These are phyloP conservation scores for Phalaenopsis equestris DNA, from an alignment of 106 monocot species.

Conservation along the genomic window DNA sequence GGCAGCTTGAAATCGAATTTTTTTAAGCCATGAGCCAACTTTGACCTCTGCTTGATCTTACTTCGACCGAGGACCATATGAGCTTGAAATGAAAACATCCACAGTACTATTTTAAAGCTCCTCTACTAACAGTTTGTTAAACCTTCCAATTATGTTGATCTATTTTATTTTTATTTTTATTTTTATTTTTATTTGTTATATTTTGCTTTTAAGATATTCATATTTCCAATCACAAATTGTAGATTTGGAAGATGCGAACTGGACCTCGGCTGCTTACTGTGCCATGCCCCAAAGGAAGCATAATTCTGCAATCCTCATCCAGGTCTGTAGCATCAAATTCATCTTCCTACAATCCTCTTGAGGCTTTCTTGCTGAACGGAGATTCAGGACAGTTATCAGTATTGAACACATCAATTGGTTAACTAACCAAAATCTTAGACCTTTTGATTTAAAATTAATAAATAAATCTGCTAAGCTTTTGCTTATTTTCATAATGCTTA, in stretches of 20 bases:
- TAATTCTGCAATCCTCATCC: conserved; percentile 74
- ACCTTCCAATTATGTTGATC: no score
- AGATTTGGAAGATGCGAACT: conserved; percentile 98
- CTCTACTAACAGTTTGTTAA: no score
- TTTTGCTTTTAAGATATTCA: no score
- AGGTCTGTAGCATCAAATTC: conserved; percentile 36
- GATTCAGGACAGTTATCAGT: conserved; percentile 88
- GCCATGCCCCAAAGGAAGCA: conserved; percentile 84
- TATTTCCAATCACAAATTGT: neutral
- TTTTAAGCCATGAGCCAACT: no score
- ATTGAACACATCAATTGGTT: conserved; percentile 48
- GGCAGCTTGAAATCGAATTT: no score
- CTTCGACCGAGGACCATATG: no score
- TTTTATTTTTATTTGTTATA: no score
- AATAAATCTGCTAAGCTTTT: neutral
- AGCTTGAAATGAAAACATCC: neutral
- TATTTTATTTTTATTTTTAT: no score
- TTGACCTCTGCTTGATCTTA: no score
- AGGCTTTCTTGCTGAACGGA: conserved; percentile 86
- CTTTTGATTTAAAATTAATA: neutral
- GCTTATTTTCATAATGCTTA: no score
- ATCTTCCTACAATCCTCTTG: conserved; percentile 59
- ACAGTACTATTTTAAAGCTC: no score
- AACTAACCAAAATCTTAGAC: conserved; percentile 5
- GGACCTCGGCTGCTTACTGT: conserved; percentile 74